Conservation (phyloP, 495 filamentous ascomycete species). For the Cercophora sp. region DNA sequence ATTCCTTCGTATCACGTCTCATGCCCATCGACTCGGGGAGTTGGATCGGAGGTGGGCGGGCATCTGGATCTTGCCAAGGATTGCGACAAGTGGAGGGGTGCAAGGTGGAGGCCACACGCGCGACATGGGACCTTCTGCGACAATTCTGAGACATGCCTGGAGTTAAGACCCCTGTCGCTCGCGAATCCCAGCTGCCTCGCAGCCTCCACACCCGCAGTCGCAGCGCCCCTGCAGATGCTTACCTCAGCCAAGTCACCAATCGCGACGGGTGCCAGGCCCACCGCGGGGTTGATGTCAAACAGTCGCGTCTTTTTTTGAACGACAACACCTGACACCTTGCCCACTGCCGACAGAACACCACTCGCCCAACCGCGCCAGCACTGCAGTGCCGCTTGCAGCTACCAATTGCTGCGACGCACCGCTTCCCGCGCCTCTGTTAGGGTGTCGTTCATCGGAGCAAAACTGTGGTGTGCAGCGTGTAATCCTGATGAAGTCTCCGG, state of each 20-base stretch:
- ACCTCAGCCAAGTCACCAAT: conserved; percentile 29
- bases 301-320: conserved; percentile 23
- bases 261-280: conserved; percentile 13
- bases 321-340: conserved; percentile 21
- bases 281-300: conserved; percentile 34
- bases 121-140: conserved; percentile 28
- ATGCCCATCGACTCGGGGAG: conserved; percentile 2
- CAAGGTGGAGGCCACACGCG: conserved; percentile 10
- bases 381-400: not conserved
- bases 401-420: not conserved
- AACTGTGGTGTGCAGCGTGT: too few relatives aligned
- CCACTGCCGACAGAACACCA: not conserved
- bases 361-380: not conserved
- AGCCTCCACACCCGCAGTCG: conserved; percentile 21
- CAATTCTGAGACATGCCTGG: conserved; percentile 40
- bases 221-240: conserved; percentile 25
- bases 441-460: too few relatives aligned
- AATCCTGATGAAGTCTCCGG: too few relatives aligned
- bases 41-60: conserved; percentile 6
- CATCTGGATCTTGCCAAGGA: conserved; percentile 21
- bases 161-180: conserved; percentile 19
- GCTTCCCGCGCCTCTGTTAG: too few relatives aligned
- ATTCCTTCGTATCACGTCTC: conserved; percentile 23
- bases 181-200: conserved; percentile 12
- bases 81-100: conserved; percentile 5